Conservation (phyloP, 768 basidiomycete genomes). For the Galerina sulciceps region DNA sequence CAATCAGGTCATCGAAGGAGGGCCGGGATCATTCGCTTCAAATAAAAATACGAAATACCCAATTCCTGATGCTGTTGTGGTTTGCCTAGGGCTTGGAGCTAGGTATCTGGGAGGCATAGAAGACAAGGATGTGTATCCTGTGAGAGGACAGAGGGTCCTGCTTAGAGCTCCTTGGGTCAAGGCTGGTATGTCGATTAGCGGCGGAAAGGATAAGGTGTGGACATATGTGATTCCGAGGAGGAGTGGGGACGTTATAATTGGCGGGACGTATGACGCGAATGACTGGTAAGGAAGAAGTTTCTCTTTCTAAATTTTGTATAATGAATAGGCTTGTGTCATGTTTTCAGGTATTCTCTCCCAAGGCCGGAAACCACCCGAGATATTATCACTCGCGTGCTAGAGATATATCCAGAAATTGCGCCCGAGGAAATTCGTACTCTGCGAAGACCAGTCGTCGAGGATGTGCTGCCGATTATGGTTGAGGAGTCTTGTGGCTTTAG, state of each 20-base stretch:
- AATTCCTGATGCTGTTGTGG: slow-evolving; percentile 56
- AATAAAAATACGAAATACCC: slow-evolving; percentile 19
- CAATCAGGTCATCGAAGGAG: slow-evolving; percentile 62
- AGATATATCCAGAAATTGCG: slow-evolving; percentile 53
- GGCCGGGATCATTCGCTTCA: slow-evolving; percentile 33
- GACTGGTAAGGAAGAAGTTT: slow-evolving; percentile 54
- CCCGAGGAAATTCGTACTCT: slow-evolving; percentile 45
- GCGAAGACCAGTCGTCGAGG: slow-evolving; percentile 49
- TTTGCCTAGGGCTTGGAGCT: slow-evolving; percentile 74
- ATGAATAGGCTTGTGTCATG: background rate
- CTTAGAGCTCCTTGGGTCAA: slow-evolving; percentile 66
- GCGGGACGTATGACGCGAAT: slow-evolving; percentile 58
- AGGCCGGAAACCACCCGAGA: slow-evolving; percentile 61
- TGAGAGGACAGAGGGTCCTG: slow-evolving; percentile 80
- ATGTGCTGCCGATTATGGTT: slow-evolving; percentile 50
- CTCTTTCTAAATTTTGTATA: background rate
- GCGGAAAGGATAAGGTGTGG: slow-evolving; percentile 39
- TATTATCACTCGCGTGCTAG: slow-evolving; percentile 54
- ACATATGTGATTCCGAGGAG: slow-evolving; percentile 66
- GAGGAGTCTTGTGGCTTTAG: slow-evolving; percentile 57
- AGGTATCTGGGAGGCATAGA: slow-evolving; percentile 75
- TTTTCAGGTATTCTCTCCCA: slow-evolving; percentile 52
- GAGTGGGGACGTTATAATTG: slow-evolving; percentile 61
- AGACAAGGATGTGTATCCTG: slow-evolving; percentile 69
- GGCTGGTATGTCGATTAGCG: slow-evolving; percentile 51